Percentiles rank a stretch among this genome's conserved stretches.
phyloP scores from a whole-genome alignment of 2,329 filamentous ascomycete genomes.

The Zelopaecilomyces penicillatus region DNA sequence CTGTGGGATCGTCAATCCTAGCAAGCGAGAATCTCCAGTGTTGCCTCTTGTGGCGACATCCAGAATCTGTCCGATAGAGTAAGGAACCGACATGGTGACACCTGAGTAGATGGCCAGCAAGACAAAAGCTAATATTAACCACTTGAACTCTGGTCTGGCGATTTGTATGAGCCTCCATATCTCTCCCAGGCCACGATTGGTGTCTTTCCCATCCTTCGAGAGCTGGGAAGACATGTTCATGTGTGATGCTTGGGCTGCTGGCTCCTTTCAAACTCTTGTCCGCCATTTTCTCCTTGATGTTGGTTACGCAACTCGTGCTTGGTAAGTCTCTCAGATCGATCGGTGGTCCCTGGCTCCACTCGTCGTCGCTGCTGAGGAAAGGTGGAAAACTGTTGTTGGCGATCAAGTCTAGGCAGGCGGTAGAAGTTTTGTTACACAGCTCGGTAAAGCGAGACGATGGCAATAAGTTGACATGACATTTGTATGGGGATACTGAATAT shows the following conservation, averaged over 20 bases:
- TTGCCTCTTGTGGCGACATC: slow-evolving; percentile 76
- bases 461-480: no score
- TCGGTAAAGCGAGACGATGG: no score
- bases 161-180: slow-evolving; percentile 84
- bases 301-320: no score
- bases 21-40: slow-evolving; percentile 59
- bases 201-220: slow-evolving; percentile 66
- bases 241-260: slow-evolving; percentile 83
- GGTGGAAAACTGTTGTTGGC: no score
- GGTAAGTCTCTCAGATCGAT: no score
- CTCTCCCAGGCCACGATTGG: slow-evolving; percentile 59
- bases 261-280: slow-evolving; percentile 51
- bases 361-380: no score
- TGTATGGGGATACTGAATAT: no score
- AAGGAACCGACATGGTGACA: slow-evolving; percentile 93
- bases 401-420: no score
- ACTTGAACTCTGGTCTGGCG: slow-evolving; percentile 72
- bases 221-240: slow-evolving; percentile 83
- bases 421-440: no score
- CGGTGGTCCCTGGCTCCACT: no score
- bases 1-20: slow-evolving; percentile 75
- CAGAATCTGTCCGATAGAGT: slow-evolving; percentile 91
- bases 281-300: slow-evolving; percentile 27
- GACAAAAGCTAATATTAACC: slow-evolving; percentile 69
- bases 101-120: slow-evolving; percentile 86